Percentiles rank a stretch among this genome's conserved stretches.
Conservation (phyloP, 2,329 filamentous ascomycete species). For the Rutstroemia sp. region DNA sequence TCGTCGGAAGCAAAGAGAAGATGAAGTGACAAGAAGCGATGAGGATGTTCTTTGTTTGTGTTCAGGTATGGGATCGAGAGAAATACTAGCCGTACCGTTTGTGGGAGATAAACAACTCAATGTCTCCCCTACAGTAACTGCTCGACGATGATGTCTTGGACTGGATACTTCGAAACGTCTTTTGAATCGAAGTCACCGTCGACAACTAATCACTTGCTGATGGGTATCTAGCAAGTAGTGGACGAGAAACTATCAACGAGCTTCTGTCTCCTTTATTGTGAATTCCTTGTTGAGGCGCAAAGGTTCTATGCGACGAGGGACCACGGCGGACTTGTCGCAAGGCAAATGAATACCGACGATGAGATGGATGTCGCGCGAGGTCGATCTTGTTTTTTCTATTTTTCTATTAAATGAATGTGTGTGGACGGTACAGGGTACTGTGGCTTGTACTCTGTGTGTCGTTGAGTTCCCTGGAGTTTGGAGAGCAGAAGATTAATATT, state of each 20-base stretch:
- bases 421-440: neutral
- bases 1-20: conserved; percentile 6
- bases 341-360: neutral
- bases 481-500: neutral
- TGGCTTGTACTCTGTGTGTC: neutral
- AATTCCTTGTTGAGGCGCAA: neutral
- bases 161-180: neutral
- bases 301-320: neutral
- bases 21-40: neutral
- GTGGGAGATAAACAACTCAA: conserved; percentile 96
- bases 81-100: conserved; percentile 45
- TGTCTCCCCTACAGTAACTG: conserved; percentile 75
- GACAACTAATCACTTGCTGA: neutral
- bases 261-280: neutral
- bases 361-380: neutral
- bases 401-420: conserved; percentile 9
- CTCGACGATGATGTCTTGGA: conserved; percentile 23
- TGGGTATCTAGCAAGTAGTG: neutral
- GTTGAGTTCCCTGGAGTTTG: neutral
- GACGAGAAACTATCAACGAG: too few species aligned
- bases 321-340: neutral
- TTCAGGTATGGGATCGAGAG: neutral
- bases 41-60: neutral
- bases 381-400: neutral
- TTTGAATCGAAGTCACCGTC: neutral